Conservation (phyloP, 192 early-diverging fungal genomes). For the Backusella mclennaniae region DNA sequence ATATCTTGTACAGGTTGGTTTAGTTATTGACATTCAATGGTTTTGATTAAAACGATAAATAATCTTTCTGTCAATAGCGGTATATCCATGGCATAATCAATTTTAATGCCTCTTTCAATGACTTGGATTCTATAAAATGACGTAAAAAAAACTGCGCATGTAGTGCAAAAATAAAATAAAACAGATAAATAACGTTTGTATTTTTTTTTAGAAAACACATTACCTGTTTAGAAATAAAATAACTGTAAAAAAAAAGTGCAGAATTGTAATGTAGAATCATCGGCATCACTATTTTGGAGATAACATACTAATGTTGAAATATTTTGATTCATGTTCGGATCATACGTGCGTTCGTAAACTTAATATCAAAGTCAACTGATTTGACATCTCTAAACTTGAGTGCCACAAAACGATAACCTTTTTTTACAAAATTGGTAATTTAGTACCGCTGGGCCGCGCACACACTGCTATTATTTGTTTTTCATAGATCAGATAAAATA, state of each 20-base stretch:
- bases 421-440: background rate
- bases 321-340: too few species aligned
- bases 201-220: background rate
- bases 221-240: background rate
- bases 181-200: background rate
- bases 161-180: background rate
- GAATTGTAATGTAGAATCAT: background rate
- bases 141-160: background rate
- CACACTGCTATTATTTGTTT: background rate
- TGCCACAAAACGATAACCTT: too few species aligned
- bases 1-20: too few species aligned
- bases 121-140: background rate
- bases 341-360: too few species aligned
- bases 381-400: too few species aligned
- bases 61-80: background rate
- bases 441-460: background rate
- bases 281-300: too few species aligned
- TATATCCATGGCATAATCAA: background rate
- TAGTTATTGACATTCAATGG: background rate
- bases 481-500: background rate
- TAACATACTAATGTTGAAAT: too few species aligned
- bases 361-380: too few species aligned
- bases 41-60: background rate
- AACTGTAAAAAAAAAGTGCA: background rate
- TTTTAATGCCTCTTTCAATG: background rate